Percentiles rank a stretch among this genome's conserved stretches.
phyloP scores from a whole-genome alignment of 2,329 filamentous ascomycete genomes.

The Amesomyces nigricolor region DNA sequence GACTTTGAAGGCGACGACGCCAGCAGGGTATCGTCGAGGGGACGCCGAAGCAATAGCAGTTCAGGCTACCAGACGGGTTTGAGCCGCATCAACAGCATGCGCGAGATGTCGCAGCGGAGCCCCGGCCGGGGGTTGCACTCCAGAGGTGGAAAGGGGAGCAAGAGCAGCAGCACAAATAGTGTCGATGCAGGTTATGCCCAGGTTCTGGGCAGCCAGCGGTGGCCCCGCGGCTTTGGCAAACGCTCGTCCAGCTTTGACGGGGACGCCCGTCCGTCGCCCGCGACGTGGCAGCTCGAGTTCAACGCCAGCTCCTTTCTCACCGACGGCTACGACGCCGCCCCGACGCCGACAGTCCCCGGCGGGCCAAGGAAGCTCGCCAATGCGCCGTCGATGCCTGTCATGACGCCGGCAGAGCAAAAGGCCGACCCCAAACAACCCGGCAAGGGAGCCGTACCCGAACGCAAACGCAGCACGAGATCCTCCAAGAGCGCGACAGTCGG shows the following conservation, averaged over 20 bases:
- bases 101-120: constrained; percentile 39
- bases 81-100: constrained; percentile 58
- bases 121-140: constrained; percentile 45
- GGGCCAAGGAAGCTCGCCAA: constrained; percentile 57
- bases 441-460: constrained; percentile 35
- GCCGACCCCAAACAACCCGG: constrained; percentile 33
- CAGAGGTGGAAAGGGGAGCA: constrained; percentile 60
- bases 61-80: constrained; percentile 61
- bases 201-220: constrained; percentile 52
- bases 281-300: constrained; percentile 44
- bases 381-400: constrained; percentile 33
- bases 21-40: constrained; percentile 50
- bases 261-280: constrained; percentile 36
- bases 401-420: constrained; percentile 36
- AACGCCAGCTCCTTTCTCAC: constrained; percentile 41
- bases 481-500: constrained; percentile 43
- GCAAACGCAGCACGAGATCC: constrained; percentile 55
- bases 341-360: constrained; percentile 75
- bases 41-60: constrained; percentile 73
- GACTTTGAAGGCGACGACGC: constrained; percentile 55
- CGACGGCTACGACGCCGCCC: constrained; percentile 68
- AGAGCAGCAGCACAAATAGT: constrained; percentile 64
- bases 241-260: constrained; percentile 73
- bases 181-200: constrained; percentile 59
- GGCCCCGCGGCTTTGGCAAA: constrained; percentile 46